Conservation (phyloP, 2,329 filamentous ascomycete species). For the Bipolaris zeicola region DNA sequence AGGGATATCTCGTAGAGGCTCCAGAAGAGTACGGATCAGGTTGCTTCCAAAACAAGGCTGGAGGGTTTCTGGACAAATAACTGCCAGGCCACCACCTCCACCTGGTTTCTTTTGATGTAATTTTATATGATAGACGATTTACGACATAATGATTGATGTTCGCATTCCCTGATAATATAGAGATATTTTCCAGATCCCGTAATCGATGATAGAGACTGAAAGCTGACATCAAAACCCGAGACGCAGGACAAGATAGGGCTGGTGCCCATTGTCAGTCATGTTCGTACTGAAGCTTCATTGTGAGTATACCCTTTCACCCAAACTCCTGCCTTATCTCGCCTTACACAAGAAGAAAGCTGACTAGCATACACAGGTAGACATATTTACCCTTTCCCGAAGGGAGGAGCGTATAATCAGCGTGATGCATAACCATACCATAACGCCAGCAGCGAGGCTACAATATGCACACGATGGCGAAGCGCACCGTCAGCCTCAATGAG, state of each 20-base stretch:
- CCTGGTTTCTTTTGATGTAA: slow-evolving; percentile 4
- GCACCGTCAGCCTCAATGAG: neutral
- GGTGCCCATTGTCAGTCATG: too few species aligned
- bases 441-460: neutral
- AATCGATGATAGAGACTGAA: too few species aligned
- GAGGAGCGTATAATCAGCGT: neutral
- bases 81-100: neutral
- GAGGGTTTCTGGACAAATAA: slow-evolving; percentile 25
- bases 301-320: too few species aligned
- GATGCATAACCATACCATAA: neutral
- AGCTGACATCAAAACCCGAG: too few species aligned
- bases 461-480: neutral
- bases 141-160: neutral
- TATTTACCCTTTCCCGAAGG: neutral
- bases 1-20: too few species aligned
- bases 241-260: too few species aligned
- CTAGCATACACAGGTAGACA: too few species aligned
- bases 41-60: slow-evolving; percentile 25
- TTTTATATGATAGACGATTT: neutral
- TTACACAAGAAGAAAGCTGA: neutral
- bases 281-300: too few species aligned
- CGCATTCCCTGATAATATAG: neutral
- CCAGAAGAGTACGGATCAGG: slow-evolving; percentile 15
- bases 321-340: neutral
- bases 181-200: too few species aligned